Conservation (phyloP, 805 yeast genomes). For the Scheffersomyces ergatensis region DNA sequence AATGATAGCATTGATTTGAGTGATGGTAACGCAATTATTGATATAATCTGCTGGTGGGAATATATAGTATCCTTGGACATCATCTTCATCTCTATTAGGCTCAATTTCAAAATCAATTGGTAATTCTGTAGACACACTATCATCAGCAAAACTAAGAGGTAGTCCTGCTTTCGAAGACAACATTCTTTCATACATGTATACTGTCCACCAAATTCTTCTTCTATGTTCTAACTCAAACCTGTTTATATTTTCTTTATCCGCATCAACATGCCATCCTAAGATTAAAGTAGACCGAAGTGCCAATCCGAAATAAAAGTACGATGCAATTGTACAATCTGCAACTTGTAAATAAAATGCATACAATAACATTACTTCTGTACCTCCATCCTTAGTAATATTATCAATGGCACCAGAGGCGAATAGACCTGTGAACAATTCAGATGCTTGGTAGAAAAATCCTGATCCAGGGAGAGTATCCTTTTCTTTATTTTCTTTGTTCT, state of each 20-base stretch:
- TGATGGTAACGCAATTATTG: conserved; percentile 72
- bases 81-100: conserved; percentile 38
- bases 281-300: conserved; percentile 72
- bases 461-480: conserved; percentile 67
- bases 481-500: conserved; percentile 14
- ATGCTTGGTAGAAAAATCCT: conserved; percentile 74
- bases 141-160: conserved; percentile 76
- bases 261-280: conserved; percentile 80
- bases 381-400: conserved; percentile 75
- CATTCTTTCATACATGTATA: conserved; percentile 62
- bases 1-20: conserved; percentile 74
- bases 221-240: conserved; percentile 55
- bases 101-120: conserved; percentile 72
- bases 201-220: conserved; percentile 49
- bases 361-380: conserved; percentile 69
- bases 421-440: conserved; percentile 73
- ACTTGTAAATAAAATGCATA: conserved; percentile 81
- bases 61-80: conserved; percentile 62
- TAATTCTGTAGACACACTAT: conserved; percentile 73
- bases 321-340: conserved; percentile 80
- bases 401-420: conserved; percentile 81
- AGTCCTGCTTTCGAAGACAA: conserved; percentile 78
- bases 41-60: conserved; percentile 79
- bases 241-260: conserved; percentile 59
- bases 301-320: conserved; percentile 76